Base-by-base conservation (phyloP, 345 rosid genomes). In the Draba incana region DNA sequence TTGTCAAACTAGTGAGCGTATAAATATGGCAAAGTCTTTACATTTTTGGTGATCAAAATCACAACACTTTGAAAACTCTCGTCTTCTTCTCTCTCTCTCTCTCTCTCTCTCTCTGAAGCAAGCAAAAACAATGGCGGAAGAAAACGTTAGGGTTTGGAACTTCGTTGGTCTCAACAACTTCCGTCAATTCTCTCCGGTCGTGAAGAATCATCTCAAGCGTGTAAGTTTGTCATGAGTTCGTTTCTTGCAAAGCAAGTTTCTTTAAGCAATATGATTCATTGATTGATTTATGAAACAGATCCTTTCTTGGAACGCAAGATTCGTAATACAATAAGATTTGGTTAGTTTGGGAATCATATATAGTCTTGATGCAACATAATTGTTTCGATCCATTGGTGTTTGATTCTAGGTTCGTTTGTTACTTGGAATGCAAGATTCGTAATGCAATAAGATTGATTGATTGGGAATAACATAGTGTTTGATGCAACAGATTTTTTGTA, bases 141-240 rank as follows among this genome's bases (percentile, higher is more conserved):
- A 72, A 48, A 80, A 83, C 5, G 59, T 80, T 54, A 49, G 52
- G 46, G 12, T 62, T 5, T 82, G 86, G 90, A 75, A 55, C 38
- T 80, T 78, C 42, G 80, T 80, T 14, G 75, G 84, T 35, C 81
- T 43, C 50, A 65, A 10, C 72, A 85, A 85, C 72, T 86, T 88
- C 72, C 51, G 13, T 38, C 50, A 41, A 30, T 12, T 91, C 75
- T 85, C 93, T 54, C 91, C 91, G 2, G 61, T 11, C 3, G 92
- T 88, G 4, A 93, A 91, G 78, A 38, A 74, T 8, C 96, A 91
- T 77, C 91, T 91, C 54, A 86, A 86, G 64, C 83, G 75, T 87
- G 97, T 91, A 52, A 41, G n/a, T 1, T 28, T 60, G 56, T 85
- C 48, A 71, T 35, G 38, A 35, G 38, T 35, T 81, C 43, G 64